Evolutionary conservation across 2,329 filamentous ascomycete genomes (phyloP).

Genomic region (Botrytis elliptica): DNA sequence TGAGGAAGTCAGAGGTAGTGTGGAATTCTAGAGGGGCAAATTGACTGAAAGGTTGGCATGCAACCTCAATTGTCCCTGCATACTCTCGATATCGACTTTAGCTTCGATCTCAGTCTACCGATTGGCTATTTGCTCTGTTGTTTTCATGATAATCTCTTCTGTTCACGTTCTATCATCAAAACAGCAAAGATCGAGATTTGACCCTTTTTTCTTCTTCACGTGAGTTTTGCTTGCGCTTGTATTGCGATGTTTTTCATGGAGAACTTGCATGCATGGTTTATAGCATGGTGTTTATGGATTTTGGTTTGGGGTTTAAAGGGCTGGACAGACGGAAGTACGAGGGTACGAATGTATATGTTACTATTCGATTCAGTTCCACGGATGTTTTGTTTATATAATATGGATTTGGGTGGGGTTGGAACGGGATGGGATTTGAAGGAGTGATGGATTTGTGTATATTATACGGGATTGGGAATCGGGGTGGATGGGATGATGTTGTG

Average conservation of each 20-base stretch:
- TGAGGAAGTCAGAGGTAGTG: slow-evolving; percentile 28
- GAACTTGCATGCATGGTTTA: slow-evolving; percentile 3
- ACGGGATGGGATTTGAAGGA: neutral
- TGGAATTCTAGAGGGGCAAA: neutral
- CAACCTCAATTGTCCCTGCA: neutral
- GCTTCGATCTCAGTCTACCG: neutral
- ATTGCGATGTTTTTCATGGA: neutral
- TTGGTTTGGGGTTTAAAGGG: neutral
- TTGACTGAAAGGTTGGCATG: neutral
- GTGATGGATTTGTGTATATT: slow-evolving; percentile 3
- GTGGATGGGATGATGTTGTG: neutral
- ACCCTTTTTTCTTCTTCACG: neutral
- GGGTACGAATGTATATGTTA: slow-evolving; percentile 5
- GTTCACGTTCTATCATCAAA: neutral
- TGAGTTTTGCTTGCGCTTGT: neutral
- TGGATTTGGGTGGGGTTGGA: neutral
- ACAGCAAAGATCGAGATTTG: slow-evolving; percentile 1
- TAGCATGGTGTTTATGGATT: slow-evolving; percentile 4
- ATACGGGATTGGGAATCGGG: neutral
- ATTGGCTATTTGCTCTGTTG: neutral
- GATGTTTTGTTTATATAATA: slow-evolving; percentile 13
- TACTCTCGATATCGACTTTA: neutral
- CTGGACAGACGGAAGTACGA: neutral
- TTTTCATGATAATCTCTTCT: neutral
- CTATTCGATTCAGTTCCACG: neutral